A percentile compares a stretch with the other conserved stretches of the same genome.
phyloP scores from a whole-genome alignment of 345 rosid genomes.

The Citrus cavaleriei region DNA sequence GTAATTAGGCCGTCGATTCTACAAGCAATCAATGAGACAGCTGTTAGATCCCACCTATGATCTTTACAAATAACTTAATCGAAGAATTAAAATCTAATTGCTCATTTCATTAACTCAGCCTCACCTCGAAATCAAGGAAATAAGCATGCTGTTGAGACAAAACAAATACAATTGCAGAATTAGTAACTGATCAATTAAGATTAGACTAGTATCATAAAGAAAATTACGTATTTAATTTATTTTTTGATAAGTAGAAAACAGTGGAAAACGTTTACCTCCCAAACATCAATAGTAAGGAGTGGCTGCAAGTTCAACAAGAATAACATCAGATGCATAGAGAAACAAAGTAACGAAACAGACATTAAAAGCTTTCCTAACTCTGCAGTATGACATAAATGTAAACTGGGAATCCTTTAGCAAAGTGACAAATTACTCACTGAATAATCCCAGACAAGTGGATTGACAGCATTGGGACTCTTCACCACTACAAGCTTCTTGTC shows the following conservation, averaged over 20 bases:
- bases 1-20: slow-evolving; percentile 74
- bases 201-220: background rate
- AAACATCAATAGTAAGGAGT: slow-evolving; percentile 84
- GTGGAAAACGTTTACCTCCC: slow-evolving; percentile 64
- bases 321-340: slow-evolving; percentile 13
- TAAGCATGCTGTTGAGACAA: slow-evolving; percentile 73
- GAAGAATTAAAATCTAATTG: background rate
- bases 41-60: background rate
- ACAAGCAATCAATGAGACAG: slow-evolving; percentile 1
- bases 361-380: background rate
- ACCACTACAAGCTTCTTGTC: slow-evolving; percentile 78
- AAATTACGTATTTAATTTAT: background rate
- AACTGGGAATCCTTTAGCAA: background rate
- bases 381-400: background rate
- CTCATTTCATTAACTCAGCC: background rate
- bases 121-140: slow-evolving; percentile 92
- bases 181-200: slow-evolving; percentile 8
- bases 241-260: background rate
- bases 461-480: slow-evolving; percentile 90
- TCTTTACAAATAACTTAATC: background rate
- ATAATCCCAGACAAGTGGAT: slow-evolving; percentile 91
- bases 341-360: background rate
- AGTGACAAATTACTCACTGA: slow-evolving; percentile 43
- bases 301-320: slow-evolving; percentile 55
- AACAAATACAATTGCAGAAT: slow-evolving; percentile 7